Percentiles rank a stretch among this genome's conserved stretches.
Conservation (phyloP, 106 monocot species). For the Allium cepa region DNA sequence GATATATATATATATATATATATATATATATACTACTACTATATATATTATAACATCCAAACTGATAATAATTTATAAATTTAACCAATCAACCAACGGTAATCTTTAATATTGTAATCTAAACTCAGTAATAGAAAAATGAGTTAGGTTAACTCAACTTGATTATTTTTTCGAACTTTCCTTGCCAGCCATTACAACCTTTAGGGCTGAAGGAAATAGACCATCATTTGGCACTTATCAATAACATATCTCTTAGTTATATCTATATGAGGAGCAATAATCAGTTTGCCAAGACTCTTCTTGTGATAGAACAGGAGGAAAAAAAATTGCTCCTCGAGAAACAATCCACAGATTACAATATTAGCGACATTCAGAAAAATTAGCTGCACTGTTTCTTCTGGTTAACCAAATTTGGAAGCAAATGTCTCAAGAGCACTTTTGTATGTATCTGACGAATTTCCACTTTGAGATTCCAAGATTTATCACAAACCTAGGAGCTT, state of each 20-base stretch:
- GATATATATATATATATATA: too few relatives aligned
- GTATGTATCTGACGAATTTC: conserved; percentile 36
- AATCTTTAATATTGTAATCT: too few relatives aligned
- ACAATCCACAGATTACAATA: conserved; percentile 85
- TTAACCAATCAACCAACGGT: too few relatives aligned
- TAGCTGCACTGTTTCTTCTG: conserved; percentile 31
- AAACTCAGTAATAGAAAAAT: too few relatives aligned
- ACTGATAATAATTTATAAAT: too few relatives aligned
- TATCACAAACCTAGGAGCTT: conserved; percentile 29
- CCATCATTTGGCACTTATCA: conserved; percentile 48
- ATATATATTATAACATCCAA: too few relatives aligned
- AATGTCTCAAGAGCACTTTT: conserved; percentile 49
- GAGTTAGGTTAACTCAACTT: too few relatives aligned
- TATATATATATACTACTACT: too few relatives aligned
- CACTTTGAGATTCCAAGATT: conserved; percentile 58
- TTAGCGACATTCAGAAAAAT: conserved; percentile 58
- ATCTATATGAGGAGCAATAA: conserved; percentile 80
- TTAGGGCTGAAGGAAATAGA: conserved; percentile 41
- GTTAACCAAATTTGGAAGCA: conserved; percentile 48
- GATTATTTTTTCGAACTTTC: conserved; percentile 52
- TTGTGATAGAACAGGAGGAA: conserved; percentile 57
- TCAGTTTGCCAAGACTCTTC: conserved; percentile 74
- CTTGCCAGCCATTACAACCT: conserved; percentile 49
- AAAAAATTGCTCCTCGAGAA: conserved; percentile 89
- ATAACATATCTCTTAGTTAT: conserved; percentile 74